Evolutionary conservation across 2,329 filamentous ascomycete genomes (phyloP).

Genomic region (Ciborinia camelliae): DNA sequence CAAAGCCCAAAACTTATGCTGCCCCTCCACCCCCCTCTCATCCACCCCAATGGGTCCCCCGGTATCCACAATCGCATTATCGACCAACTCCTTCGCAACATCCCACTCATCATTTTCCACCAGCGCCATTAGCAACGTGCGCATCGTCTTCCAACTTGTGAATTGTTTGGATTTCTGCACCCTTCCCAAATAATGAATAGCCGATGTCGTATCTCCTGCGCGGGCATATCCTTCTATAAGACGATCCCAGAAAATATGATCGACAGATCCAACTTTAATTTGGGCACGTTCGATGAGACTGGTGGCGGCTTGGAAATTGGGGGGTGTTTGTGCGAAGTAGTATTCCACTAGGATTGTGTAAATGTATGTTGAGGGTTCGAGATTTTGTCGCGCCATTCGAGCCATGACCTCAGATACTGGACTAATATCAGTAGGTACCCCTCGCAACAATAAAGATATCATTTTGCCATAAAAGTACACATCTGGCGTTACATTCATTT

Average conservation of each 20-base stretch:
- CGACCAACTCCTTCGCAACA: constrained; percentile 34
- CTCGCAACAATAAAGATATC: constrained; percentile 58
- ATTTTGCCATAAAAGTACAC: constrained; percentile 65
- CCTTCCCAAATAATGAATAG: constrained; percentile 48
- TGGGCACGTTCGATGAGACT: constrained; percentile 52
- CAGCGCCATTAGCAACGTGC: constrained; percentile 33
- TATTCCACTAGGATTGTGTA: constrained; percentile 71
- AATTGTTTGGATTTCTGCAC: constrained; percentile 20
- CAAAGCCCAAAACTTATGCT: constrained; percentile 36
- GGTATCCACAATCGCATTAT: constrained; percentile 30
- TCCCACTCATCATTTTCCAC: constrained; percentile 34
- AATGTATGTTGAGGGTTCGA: constrained; percentile 60
- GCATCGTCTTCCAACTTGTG: constrained; percentile 33
- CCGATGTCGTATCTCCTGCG: constrained; percentile 48
- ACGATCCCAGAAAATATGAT: constrained; percentile 65
- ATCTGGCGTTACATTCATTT: constrained; percentile 56
- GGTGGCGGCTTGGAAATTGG: constrained; percentile 58
- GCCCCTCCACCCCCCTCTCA: constrained; percentile 29
- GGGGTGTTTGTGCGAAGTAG: constrained; percentile 57
- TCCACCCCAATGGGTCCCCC: constrained; percentile 27
- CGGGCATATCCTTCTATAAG: constrained; percentile 64
- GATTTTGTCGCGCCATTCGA: constrained; percentile 55
- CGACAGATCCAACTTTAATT: constrained; percentile 39
- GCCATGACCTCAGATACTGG: constrained; percentile 59
- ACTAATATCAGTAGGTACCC: constrained; percentile 36